A percentile compares a stretch with the other conserved stretches of the same genome.
Evolutionary conservation across 2,329 filamentous ascomycete genomes (phyloP).

Genomic region (Aspergillus sp.): DNA sequence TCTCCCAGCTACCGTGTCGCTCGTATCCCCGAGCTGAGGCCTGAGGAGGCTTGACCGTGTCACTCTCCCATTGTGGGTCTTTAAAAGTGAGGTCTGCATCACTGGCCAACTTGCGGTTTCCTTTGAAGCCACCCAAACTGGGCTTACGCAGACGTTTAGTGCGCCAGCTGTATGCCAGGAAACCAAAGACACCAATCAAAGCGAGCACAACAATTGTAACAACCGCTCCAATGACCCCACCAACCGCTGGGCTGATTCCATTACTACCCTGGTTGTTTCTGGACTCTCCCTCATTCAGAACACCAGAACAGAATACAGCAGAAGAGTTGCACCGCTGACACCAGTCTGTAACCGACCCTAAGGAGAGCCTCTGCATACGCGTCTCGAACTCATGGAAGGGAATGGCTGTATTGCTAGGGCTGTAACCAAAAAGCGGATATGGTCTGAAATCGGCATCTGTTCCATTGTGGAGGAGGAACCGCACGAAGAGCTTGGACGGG

Average conservation of each 20-base stretch:
- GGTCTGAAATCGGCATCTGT: constrained; percentile 44
- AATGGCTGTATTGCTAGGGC: constrained; percentile 52
- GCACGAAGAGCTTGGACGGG: constrained; percentile 55
- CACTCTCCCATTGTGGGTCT: constrained; percentile 44
- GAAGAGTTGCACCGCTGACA: constrained; percentile 54
- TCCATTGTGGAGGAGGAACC: constrained; percentile 63
- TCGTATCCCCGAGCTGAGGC: constrained; percentile 52
- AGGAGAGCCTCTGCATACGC: constrained; percentile 49
- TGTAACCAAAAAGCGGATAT: constrained; percentile 58
- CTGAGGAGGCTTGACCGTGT: constrained; percentile 35
- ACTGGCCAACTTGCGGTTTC: constrained; percentile 57
- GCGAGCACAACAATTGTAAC: constrained; percentile 54
- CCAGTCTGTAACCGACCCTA: constrained; percentile 56
- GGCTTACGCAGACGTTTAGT: constrained; percentile 47
- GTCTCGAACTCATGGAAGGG: constrained; percentile 56
- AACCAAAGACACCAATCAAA: constrained; percentile 44
- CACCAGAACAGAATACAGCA: constrained; percentile 57
- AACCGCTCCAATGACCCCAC: constrained; percentile 61
- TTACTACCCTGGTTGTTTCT: constrained; percentile 17
- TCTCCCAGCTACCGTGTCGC: constrained; percentile 62
- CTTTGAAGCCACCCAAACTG: constrained; percentile 61
- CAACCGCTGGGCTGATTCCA: constrained; percentile 51
- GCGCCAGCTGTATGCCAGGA: constrained; percentile 53
- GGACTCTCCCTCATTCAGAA: constrained; percentile 29
- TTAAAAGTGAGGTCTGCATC: constrained; percentile 57